Evolutionary conservation across 2,329 filamentous ascomycete species (phyloP).

Genomic region (Aciculosporium take): DNA sequence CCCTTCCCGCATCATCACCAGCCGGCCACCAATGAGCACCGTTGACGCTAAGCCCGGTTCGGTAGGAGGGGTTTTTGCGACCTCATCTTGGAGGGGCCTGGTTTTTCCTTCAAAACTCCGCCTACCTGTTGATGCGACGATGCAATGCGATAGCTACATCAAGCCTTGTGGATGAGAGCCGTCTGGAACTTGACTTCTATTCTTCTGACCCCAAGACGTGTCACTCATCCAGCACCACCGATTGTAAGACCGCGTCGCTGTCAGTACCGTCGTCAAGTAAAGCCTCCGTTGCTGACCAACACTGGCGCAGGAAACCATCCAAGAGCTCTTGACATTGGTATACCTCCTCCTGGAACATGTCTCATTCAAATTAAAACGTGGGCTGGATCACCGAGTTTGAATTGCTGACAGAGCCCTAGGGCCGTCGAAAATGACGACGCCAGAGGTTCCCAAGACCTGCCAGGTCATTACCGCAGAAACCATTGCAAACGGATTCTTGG

Average conservation of each 20-base stretch:
- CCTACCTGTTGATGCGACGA: constrained; percentile 1
- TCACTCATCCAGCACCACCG: background rate
- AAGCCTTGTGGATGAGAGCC: constrained; percentile 4
- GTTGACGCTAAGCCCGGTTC: constrained; percentile 14
- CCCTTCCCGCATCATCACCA: too few relatives aligned
- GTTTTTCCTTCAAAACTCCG: constrained; percentile 8
- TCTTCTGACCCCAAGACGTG: background rate
- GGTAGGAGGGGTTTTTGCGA: constrained; percentile 18
- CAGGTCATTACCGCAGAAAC: constrained; percentile 84
- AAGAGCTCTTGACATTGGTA: background rate
- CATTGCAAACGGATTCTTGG: constrained; percentile 69
- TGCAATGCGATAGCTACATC: background rate
- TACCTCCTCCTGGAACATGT: too few relatives aligned
- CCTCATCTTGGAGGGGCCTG: constrained; percentile 10
- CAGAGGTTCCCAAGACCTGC: constrained; percentile 52
- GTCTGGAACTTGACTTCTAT: background rate
- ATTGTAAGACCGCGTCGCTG: background rate
- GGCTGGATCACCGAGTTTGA: background rate
- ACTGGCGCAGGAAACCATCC: background rate
- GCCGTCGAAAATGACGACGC: constrained; percentile 14
- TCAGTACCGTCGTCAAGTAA: background rate
- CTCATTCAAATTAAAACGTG: background rate
- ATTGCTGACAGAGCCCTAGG: background rate
- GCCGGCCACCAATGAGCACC: too few relatives aligned
- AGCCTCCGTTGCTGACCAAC: background rate